Evolutionary conservation across 345 rosid genomes (phyloP).

Genomic region (Euphorbia lathyris): DNA sequence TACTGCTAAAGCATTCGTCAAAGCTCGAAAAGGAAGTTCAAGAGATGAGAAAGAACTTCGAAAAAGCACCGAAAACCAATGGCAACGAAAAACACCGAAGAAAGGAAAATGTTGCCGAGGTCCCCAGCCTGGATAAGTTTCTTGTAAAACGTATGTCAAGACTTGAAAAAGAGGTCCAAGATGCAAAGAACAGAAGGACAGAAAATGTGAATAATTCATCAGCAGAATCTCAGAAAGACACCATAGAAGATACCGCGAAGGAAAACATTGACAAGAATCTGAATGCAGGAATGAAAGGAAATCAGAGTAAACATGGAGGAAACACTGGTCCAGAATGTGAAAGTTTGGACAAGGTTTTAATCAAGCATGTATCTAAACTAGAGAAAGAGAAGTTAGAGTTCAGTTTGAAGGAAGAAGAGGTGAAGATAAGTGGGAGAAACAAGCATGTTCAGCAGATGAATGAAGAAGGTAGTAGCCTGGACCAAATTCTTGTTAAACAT

Average conservation of each 20-base stretch:
- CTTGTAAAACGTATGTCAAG: slow-evolving; percentile 66
- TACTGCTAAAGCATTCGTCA: slow-evolving; percentile 42
- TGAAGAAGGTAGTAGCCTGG: slow-evolving; percentile 44
- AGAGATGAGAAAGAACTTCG: slow-evolving; percentile 33
- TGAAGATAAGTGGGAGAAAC: slow-evolving; percentile 14
- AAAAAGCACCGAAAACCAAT: slow-evolving; percentile 27
- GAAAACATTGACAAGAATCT: slow-evolving; percentile 44
- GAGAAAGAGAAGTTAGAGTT: slow-evolving; percentile 33
- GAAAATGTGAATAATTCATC: slow-evolving; percentile 25
- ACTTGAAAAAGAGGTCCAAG: slow-evolving; percentile 83
- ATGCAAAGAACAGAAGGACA: slow-evolving; percentile 62
- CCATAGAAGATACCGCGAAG: slow-evolving; percentile 25
- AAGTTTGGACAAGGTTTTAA: slow-evolving; percentile 26
- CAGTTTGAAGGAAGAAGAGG: slow-evolving; percentile 27
- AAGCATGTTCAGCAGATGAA: slow-evolving; percentile 25
- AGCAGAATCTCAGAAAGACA: slow-evolving; percentile 9
- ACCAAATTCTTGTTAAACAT: slow-evolving; percentile 52
- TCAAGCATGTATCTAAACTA: slow-evolving; percentile 29
- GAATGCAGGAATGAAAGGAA: slow-evolving; percentile 15
- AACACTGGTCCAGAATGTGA: slow-evolving; percentile 7
- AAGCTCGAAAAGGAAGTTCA: slow-evolving; percentile 43
- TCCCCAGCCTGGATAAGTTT: slow-evolving; percentile 70
- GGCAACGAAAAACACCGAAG: slow-evolving; percentile 23
- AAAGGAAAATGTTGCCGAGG: slow-evolving; percentile 29
- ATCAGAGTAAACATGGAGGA: slow-evolving; percentile 27